Conservation (phyloP, 768 basidiomycete genomes). For the Mycena galopus region DNA sequence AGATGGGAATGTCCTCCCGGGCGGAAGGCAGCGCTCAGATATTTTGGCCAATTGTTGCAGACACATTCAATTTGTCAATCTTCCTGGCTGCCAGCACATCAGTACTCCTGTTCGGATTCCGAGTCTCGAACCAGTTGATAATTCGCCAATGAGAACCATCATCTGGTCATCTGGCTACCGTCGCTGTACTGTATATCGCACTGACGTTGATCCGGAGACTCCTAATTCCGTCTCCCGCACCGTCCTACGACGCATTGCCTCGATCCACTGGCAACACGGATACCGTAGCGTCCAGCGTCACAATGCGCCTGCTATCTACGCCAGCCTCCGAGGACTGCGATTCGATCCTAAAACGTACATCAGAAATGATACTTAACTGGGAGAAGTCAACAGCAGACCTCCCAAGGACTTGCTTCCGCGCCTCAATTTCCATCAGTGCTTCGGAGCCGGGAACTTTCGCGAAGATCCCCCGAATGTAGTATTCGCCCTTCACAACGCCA, state of each 20-base stretch:
- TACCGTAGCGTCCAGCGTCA: constrained; percentile 19
- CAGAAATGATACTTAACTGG: neutral
- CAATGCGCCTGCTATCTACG: constrained; percentile 17
- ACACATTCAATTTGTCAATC: too few species aligned
- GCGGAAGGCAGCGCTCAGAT: too few species aligned
- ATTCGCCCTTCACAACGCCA: constrained; percentile 25
- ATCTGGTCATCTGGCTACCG: too few species aligned
- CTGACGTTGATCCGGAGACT: too few species aligned
- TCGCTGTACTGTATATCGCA: too few species aligned
- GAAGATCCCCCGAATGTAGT: constrained; percentile 18
- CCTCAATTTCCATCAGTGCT: constrained; percentile 8
- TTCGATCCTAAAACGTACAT: constrained; percentile 17
- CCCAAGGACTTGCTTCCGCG: constrained; percentile 15
- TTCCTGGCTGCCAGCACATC: too few species aligned
- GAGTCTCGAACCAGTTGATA: too few species aligned
- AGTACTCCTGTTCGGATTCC: too few species aligned
- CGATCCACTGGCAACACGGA: constrained; percentile 6
- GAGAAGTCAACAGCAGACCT: constrained; percentile 5
- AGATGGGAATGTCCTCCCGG: too few species aligned
- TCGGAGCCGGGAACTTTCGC: constrained; percentile 10
- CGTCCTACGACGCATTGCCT: neutral
- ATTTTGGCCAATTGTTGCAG: too few species aligned
- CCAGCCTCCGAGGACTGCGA: constrained; percentile 19
- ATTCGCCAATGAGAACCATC: too few species aligned
- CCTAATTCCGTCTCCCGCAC: too few species aligned